Conservation (phyloP, 73 alveolate genomes). For the Blepharisma stoltei region DNA sequence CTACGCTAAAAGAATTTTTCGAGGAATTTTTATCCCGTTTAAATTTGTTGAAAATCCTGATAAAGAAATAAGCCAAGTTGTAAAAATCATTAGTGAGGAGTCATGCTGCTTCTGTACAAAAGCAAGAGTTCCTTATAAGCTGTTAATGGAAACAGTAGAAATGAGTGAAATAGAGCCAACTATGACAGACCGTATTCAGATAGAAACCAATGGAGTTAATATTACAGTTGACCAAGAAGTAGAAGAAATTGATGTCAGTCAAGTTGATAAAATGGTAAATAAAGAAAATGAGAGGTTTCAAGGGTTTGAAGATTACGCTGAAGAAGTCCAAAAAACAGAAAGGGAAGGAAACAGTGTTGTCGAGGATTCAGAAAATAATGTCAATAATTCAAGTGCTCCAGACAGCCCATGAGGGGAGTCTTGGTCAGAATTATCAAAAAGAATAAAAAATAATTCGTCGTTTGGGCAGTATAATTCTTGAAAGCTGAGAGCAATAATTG, state of each 20-base stretch:
- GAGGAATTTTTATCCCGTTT: conserved; percentile 3
- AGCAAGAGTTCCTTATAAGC: conserved; percentile 32
- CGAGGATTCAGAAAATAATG: too few species aligned
- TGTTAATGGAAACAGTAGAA: conserved; percentile 2
- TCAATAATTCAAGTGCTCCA: too few species aligned
- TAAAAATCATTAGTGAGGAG: not conserved
- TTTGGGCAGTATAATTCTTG: conserved; percentile 73
- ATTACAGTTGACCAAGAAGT: conserved; percentile 15
- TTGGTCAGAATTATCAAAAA: conserved; percentile 49
- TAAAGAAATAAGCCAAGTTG: not conserved
- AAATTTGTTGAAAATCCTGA: not conserved
- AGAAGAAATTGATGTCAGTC: not conserved
- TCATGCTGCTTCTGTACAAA: conserved; percentile 23
- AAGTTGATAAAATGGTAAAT: not conserved
- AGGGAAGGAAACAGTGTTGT: too few species aligned
- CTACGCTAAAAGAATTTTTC: not conserved
- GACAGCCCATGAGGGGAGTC: conserved; percentile 30
- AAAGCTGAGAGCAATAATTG: conserved; percentile 67
- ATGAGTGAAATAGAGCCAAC: not conserved
- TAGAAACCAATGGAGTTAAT: not conserved
- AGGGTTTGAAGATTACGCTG: conserved; percentile 29
- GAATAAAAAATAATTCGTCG: conserved; percentile 63
- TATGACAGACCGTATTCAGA: too few species aligned
- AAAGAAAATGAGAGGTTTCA: conserved; percentile 35
- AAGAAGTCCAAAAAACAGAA: not conserved